A percentile compares a stretch with the other conserved stretches of the same genome.
These are phyloP conservation scores for Cymbidium sinense DNA, from an alignment of 106 monocot species.

Conservation along the genomic window DNA sequence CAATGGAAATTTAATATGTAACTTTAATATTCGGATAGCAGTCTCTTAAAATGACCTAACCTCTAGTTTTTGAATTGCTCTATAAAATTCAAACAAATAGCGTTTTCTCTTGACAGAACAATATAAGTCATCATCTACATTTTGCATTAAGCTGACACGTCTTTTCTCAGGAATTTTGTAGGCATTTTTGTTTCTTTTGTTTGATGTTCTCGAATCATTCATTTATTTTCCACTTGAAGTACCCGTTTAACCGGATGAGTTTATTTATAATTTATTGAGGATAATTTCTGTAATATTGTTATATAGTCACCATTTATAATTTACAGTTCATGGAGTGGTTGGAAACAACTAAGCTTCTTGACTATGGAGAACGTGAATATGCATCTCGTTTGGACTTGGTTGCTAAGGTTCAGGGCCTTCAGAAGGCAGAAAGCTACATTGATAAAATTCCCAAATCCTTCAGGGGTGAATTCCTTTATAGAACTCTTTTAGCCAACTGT, in stretches of 20 bases:
- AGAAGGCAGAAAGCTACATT: constrained; percentile 62
- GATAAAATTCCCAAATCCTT: constrained; percentile 59
- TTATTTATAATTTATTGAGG: background rate
- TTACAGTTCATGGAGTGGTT: constrained; percentile 76
- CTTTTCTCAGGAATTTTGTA: no score
- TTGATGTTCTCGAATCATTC: background rate
- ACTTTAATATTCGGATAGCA: no score
- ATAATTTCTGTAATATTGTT: background rate
- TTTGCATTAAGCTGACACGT: no score
- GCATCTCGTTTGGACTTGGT: constrained; percentile 56
- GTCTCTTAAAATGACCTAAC: no score
- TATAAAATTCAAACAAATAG: no score
- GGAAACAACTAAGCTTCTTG: constrained; percentile 49
- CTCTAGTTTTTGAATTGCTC: no score
- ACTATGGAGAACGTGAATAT: constrained; percentile 61
- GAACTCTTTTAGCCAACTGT: constrained; percentile 74
- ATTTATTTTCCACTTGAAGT: background rate
- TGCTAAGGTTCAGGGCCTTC: constrained; percentile 58
- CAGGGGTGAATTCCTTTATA: constrained; percentile 50
- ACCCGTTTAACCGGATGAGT: background rate
- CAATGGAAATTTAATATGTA: no score
- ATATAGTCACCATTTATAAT: background rate
- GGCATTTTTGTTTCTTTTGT: background rate
- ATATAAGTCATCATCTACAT: no score
- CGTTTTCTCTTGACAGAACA: no score